These are phyloP conservation scores for Xerocomellus chrysenteron DNA, from an alignment of 768 basidiomycete species.

Conservation along the genomic window DNA sequence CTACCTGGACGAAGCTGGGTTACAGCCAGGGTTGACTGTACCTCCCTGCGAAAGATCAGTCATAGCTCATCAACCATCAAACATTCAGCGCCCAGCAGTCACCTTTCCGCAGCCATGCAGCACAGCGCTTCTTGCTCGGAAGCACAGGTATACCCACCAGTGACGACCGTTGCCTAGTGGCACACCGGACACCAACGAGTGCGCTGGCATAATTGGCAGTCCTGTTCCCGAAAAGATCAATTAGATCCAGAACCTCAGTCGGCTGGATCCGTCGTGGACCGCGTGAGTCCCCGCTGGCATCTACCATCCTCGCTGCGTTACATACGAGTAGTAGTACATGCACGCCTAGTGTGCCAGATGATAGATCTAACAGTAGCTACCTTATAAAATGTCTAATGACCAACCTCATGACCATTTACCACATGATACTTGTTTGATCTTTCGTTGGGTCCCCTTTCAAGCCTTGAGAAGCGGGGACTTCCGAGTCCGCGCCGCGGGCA, in stretches of 20 bases:
- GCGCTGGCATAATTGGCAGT: background rate
- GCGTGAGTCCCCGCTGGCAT: too few species aligned
- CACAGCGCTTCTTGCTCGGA: background rate
- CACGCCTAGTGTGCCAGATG: background rate
- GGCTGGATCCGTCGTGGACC: background rate
- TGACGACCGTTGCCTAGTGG: background rate
- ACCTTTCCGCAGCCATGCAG: background rate
- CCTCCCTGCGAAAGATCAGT: background rate
- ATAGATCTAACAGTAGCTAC: background rate
- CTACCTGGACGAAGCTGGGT: background rate
- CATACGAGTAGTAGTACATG: too few species aligned
- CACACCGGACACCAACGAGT: background rate
- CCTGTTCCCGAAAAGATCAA: background rate
- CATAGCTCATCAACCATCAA: background rate
- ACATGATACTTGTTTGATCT: background rate
- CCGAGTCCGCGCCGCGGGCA: too few species aligned
- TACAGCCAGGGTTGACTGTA: background rate
- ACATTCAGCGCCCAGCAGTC: background rate
- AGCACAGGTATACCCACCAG: background rate
- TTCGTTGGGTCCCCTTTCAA: too few species aligned
- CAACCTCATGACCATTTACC: background rate
- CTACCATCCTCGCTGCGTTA: too few species aligned
- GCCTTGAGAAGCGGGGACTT: too few species aligned
- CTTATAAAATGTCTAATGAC: background rate
- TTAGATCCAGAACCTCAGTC: background rate